These are phyloP conservation scores for Odontarrhena argentea DNA, from an alignment of 345 rosid genomes.

Conservation along the genomic window DNA sequence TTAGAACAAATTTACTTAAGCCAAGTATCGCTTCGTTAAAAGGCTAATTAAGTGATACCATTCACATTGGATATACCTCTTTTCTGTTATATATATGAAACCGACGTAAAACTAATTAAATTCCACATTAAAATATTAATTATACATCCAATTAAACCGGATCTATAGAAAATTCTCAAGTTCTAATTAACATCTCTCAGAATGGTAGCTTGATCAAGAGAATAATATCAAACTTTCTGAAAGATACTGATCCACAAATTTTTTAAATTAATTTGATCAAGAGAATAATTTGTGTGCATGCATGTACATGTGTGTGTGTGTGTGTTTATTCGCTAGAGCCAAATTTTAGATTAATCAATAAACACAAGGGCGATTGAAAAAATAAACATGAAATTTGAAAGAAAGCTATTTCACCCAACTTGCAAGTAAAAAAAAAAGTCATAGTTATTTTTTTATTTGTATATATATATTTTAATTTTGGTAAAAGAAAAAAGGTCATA, in stretches of 20 bases:
- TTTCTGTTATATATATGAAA: slow-evolving; percentile 24
- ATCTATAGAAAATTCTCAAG: slow-evolving; percentile 8
- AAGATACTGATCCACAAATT: slow-evolving; percentile 21
- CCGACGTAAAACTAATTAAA: slow-evolving; percentile 33
- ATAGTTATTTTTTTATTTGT: too few relatives aligned
- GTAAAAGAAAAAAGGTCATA: too few relatives aligned
- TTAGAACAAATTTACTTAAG: slow-evolving; percentile 26
- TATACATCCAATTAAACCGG: not conserved
- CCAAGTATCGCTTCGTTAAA: slow-evolving; percentile 33
- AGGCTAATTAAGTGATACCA: slow-evolving; percentile 20
- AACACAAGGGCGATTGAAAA: too few relatives aligned
- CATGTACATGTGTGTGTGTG: too few relatives aligned
- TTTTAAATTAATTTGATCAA: not conserved
- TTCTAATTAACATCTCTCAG: slow-evolving; percentile 5
- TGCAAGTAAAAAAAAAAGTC: too few relatives aligned
- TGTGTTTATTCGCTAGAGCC: too few relatives aligned
- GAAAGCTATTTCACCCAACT: too few relatives aligned
- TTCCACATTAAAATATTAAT: slow-evolving; percentile 30
- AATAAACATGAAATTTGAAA: too few relatives aligned
- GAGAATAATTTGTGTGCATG: too few relatives aligned
- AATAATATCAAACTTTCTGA: slow-evolving; percentile 22
- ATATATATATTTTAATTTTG: too few relatives aligned
- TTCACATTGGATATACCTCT: slow-evolving; percentile 34
- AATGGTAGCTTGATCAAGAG: slow-evolving; percentile 18
- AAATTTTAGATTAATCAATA: too few relatives aligned